Base-by-base conservation (phyloP, 495 filamentous ascomycete genomes). In the Clohesyomyces aquaticus region DNA sequence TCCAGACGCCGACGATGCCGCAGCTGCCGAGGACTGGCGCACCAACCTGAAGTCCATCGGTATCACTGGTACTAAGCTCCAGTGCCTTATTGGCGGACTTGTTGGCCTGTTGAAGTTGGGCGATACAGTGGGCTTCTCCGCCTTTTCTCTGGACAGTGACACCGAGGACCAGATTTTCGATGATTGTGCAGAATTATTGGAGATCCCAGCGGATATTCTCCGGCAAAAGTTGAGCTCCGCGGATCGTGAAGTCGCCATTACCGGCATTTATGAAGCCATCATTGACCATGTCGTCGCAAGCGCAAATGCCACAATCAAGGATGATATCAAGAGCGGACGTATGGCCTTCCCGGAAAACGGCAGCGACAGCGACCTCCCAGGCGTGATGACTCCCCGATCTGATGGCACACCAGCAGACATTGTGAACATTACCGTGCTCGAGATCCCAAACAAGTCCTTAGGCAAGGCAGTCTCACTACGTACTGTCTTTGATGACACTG, bases 241-340 rank as follows among this genome's bases (percentile, higher is more conserved):
- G 43, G 94, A 98, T 55, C 86, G 94, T 6, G 84, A 88, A 73
- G 82, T 88, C 11, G 77, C 96, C 46, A 89, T 98, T 61, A 84
- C 85, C 10, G 93, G 90, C 1, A 79, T 98, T 19, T 98, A 98
- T 69, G 95, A 98, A 74, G 90, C 93, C 35, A 76, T 98, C 50
- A 92, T 98, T 1, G 94, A 98, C 73, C 96, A 92, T 91, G 87
- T 98, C 3, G 86, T 98, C 49, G 76, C 80, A 21, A 93, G 90
- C 71, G 91, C 91, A 43, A 98, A 98, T 66, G 87, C 89, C n/a
- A 85, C 93, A 32, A 94, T 98, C 69, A 80, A 84, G 1, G 78
- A 79, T 21, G 91, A 97, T 58, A 81, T 98, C 63, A 80, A 82
- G 26, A 75, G 78, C 14, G 81, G 81, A 52, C 79, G 78, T 45